Evolutionary conservation across 2,329 filamentous ascomycete genomes (phyloP).

Genomic region (Colletotrichum godetiae): DNA sequence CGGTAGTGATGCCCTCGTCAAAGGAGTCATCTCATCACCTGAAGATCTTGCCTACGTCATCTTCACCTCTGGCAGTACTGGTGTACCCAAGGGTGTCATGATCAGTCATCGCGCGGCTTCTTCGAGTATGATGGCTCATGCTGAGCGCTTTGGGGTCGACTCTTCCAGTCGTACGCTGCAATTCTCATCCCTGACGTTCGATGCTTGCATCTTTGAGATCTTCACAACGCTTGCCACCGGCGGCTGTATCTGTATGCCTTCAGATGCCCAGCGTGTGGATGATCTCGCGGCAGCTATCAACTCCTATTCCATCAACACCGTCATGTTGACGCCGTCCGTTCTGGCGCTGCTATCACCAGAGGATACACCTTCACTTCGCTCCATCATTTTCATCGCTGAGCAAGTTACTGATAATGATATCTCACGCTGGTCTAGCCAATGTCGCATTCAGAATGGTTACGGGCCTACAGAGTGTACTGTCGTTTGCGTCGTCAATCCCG

Average conservation of each 20-base stretch:
- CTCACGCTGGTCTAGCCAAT: slow-evolving; percentile 35
- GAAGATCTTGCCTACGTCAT: slow-evolving; percentile 2
- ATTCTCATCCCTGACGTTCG: slow-evolving; percentile 64
- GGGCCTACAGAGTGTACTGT: slow-evolving; percentile 52
- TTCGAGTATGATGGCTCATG: neutral
- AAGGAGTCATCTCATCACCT: neutral
- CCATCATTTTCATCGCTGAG: slow-evolving; percentile 45
- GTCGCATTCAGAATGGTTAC: slow-evolving; percentile 41
- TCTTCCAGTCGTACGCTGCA: slow-evolving; percentile 46
- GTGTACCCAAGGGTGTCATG: neutral
- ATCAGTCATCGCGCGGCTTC: neutral
- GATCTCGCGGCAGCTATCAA: slow-evolving; percentile 62
- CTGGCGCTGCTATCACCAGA: slow-evolving; percentile 54
- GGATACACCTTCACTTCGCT: slow-evolving; percentile 49
- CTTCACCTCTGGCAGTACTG: neutral
- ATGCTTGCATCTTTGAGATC: slow-evolving; percentile 63
- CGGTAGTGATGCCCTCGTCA: neutral
- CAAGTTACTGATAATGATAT: slow-evolving; percentile 37
- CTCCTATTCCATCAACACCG: slow-evolving; percentile 61
- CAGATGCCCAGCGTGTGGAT: slow-evolving; percentile 58
- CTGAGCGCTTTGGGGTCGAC: slow-evolving; percentile 15
- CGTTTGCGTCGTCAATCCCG: slow-evolving; percentile 52
- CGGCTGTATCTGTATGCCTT: slow-evolving; percentile 69
- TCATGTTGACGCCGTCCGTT: slow-evolving; percentile 68
- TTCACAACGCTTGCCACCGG: slow-evolving; percentile 64